Percentiles rank a stretch among this genome's conserved stretches.
Evolutionary conservation across 1,139 yeast species (phyloP).

Genomic region (Entelexis paramagnoliae): DNA sequence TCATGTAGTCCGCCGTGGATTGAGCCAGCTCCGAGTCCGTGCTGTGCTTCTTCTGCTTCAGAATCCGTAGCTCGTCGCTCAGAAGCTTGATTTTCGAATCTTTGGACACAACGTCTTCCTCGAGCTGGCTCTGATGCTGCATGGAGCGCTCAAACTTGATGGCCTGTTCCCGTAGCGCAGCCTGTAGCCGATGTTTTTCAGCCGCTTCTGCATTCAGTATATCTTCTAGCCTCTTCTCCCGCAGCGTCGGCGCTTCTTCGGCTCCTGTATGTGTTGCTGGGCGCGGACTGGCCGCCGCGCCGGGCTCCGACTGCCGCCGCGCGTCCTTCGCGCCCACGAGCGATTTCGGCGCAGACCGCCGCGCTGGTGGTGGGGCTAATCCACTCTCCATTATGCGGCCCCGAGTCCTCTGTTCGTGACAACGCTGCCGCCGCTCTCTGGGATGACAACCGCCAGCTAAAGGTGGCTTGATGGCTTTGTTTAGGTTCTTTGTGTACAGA

Average conservation of each 20-base stretch:
- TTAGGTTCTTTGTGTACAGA: not conserved
- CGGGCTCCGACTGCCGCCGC: not conserved
- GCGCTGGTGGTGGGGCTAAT: not conserved
- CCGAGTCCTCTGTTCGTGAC: not conserved
- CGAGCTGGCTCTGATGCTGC: slow-evolving; percentile 23
- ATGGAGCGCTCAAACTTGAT: slow-evolving; percentile 1
- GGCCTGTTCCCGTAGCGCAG: slow-evolving; percentile 5
- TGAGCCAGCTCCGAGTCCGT: slow-evolving; percentile 25
- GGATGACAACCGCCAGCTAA: not conserved
- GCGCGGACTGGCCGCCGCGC: not conserved
- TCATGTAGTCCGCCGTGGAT: slow-evolving; percentile 28
- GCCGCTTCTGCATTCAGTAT: not conserved
- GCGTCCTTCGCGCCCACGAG: not conserved
- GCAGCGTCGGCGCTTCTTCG: not conserved
- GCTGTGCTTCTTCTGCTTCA: slow-evolving; percentile 24
- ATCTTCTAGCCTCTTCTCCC: not conserved
- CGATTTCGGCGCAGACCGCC: slow-evolving; percentile 2
- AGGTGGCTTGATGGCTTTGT: not conserved
- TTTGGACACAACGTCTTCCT: slow-evolving; percentile 28
- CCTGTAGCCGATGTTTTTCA: not conserved
- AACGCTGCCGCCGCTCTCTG: not conserved
- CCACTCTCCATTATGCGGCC: not conserved
- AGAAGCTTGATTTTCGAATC: slow-evolving; percentile 25
- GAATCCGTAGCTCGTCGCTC: slow-evolving; percentile 24
- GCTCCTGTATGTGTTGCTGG: not conserved